Percentiles rank a stretch among this genome's conserved stretches.
Evolutionary conservation across 2,329 filamentous ascomycete genomes (phyloP).

Genomic region (Sclerotinia nivalis): DNA sequence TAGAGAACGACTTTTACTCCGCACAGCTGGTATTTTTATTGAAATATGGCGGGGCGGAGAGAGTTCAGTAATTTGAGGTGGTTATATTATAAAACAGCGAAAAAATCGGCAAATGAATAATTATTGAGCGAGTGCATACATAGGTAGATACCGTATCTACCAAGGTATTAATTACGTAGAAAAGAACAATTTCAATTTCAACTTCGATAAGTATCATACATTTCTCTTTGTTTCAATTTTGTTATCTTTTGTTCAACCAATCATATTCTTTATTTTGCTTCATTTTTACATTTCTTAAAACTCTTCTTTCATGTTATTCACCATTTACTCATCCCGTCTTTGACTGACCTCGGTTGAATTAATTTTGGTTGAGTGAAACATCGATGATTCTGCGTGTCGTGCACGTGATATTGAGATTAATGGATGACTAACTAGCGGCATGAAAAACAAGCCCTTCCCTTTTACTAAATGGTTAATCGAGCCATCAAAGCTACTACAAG

Average conservation of each 20-base stretch:
- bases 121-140: background rate
- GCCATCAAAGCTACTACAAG: constrained; percentile 1
- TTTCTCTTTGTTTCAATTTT: background rate
- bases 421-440: constrained; percentile 13
- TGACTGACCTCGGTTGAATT: background rate
- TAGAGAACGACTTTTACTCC: background rate
- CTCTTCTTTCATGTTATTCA: no score
- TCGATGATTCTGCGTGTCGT: background rate
- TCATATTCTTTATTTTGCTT: background rate
- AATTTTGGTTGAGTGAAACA: background rate
- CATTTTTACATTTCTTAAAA: background rate
- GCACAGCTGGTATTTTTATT: background rate
- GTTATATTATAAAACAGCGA: background rate
- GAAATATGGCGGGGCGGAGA: background rate
- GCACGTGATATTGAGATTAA: background rate
- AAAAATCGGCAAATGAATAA: background rate
- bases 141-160: background rate
- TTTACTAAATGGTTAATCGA: constrained; percentile 2
- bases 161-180: no score
- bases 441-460: constrained; percentile 7
- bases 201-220: background rate
- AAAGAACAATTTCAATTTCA: background rate
- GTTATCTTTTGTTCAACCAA: background rate
- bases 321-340: background rate
- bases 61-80: background rate